phyloP scores from a whole-genome alignment of 495 filamentous ascomycete species.

The Podospora bellae-mahoneyi region DNA sequence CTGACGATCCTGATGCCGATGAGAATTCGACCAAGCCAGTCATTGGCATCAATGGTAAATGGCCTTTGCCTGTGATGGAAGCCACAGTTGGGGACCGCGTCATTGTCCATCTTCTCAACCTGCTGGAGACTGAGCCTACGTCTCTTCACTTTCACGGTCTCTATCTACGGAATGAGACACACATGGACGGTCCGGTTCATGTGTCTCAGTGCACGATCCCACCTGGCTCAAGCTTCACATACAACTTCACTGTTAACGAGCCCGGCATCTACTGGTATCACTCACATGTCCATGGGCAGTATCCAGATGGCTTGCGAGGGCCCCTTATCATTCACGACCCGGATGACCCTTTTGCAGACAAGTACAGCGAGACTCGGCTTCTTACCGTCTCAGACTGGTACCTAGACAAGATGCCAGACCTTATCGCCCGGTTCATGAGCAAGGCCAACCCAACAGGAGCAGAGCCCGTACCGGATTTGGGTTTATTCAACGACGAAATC shows the following conservation, averaged over 20 bases:
- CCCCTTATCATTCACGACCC: slow-evolving; percentile 70
- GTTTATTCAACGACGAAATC: slow-evolving; percentile 67
- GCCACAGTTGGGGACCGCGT: slow-evolving; percentile 68
- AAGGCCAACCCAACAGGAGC: slow-evolving; percentile 57
- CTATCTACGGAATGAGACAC: slow-evolving; percentile 64
- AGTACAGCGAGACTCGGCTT: slow-evolving; percentile 65
- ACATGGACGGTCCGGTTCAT: slow-evolving; percentile 70
- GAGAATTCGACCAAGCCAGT: slow-evolving; percentile 51
- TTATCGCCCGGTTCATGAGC: slow-evolving; percentile 57
- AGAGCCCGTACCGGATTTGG: slow-evolving; percentile 64
- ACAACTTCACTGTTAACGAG: slow-evolving; percentile 72
- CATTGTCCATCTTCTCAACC: slow-evolving; percentile 69
- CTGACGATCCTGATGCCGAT: slow-evolving; percentile 46
- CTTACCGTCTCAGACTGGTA: slow-evolving; percentile 68
- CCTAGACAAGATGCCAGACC: slow-evolving; percentile 55
- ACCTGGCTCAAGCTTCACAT: slow-evolving; percentile 63
- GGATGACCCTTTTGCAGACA: slow-evolving; percentile 52
- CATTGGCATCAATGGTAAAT: slow-evolving; percentile 80
- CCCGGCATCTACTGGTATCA: slow-evolving; percentile 84
- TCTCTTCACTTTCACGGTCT: slow-evolving; percentile 76
- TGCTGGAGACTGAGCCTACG: slow-evolving; percentile 65
- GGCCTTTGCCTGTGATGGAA: slow-evolving; percentile 68
- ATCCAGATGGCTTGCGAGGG: slow-evolving; percentile 72
- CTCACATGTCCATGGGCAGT: slow-evolving; percentile 64
- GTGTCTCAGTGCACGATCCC: slow-evolving; percentile 65